Evolutionary conservation across 345 rosid genomes (phyloP).

Genomic region (Arabis hirsuta): DNA sequence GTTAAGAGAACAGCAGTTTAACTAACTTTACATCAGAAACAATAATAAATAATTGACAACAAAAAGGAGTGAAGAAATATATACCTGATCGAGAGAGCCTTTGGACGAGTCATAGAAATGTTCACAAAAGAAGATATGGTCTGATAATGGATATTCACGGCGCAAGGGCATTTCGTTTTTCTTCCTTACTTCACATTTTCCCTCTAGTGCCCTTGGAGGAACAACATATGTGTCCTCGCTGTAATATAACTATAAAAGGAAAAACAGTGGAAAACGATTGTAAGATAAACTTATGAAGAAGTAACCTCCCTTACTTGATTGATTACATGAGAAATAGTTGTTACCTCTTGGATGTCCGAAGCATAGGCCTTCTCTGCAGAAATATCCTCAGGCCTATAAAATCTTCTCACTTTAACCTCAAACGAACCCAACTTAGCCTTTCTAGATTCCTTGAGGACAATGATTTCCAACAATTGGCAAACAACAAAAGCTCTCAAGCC

Average conservation of each 20-base stretch:
- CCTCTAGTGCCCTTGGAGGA: slow-evolving; percentile 52
- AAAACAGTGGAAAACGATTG: background rate
- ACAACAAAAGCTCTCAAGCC: slow-evolving; percentile 59
- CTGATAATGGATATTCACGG: slow-evolving; percentile 50
- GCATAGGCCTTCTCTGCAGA: slow-evolving; percentile 67
- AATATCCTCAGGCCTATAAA: slow-evolving; percentile 74
- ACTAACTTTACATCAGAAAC: background rate
- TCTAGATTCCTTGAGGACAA: slow-evolving; percentile 36
- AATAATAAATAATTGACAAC: background rate
- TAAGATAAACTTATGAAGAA: slow-evolving; percentile 8
- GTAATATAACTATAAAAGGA: slow-evolving; percentile 61
- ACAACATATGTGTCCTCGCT: slow-evolving; percentile 54
- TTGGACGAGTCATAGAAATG: slow-evolving; percentile 64
- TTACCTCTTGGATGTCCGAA: slow-evolving; percentile 70
- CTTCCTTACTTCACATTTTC: slow-evolving; percentile 86
- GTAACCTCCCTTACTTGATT: background rate
- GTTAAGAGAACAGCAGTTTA: slow-evolving; percentile 10
- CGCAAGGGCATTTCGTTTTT: slow-evolving; percentile 59
- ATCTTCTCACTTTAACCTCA: slow-evolving; percentile 54
- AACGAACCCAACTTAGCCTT: slow-evolving; percentile 17
- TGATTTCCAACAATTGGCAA: slow-evolving; percentile 57
- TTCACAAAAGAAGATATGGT: slow-evolving; percentile 81
- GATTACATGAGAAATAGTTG: background rate
- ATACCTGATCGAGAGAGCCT: slow-evolving; percentile 70
- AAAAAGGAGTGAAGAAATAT: slow-evolving; percentile 12